Evolutionary conservation across 208 protist species (phyloP).

Genomic region (Leishmania turanica): DNA sequence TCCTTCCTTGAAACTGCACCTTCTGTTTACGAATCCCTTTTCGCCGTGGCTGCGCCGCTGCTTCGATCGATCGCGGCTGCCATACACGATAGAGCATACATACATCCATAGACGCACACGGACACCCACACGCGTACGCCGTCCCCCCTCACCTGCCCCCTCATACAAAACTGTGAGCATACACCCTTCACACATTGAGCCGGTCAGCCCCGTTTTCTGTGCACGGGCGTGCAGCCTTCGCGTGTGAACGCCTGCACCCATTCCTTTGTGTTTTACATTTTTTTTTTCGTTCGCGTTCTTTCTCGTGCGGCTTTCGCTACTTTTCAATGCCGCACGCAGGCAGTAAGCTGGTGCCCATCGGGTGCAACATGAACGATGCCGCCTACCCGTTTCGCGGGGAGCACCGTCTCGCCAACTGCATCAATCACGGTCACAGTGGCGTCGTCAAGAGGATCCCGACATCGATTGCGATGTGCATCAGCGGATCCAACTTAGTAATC

Average conservation of each 20-base stretch:
- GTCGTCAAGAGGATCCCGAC: slow-evolving; percentile 41
- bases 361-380: slow-evolving; percentile 87
- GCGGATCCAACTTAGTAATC: slow-evolving; percentile 75
- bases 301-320: not conserved
- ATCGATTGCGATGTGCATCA: slow-evolving; percentile 61
- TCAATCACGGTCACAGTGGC: slow-evolving; percentile 88
- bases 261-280: not conserved
- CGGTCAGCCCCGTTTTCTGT: not conserved
- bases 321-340: slow-evolving; percentile 23
- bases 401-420: slow-evolving; percentile 54
- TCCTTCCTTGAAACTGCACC: not conserved
- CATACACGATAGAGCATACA: not conserved
- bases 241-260: not conserved
- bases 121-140: not conserved
- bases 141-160: not conserved
- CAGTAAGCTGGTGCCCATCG: slow-evolving; percentile 47
- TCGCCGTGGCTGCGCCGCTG: not conserved
- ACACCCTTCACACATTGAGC: not conserved
- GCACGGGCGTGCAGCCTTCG: not conserved
- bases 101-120: slow-evolving; percentile 4
- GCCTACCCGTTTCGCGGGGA: slow-evolving; percentile 84
- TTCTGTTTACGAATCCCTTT: not conserved
- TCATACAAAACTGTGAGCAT: not conserved
- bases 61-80: not conserved
- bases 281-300: not conserved